These are phyloP conservation scores for Talaromyces sp. DNA, from an alignment of 2,329 filamentous ascomycete genomes.

Conservation along the genomic window DNA sequence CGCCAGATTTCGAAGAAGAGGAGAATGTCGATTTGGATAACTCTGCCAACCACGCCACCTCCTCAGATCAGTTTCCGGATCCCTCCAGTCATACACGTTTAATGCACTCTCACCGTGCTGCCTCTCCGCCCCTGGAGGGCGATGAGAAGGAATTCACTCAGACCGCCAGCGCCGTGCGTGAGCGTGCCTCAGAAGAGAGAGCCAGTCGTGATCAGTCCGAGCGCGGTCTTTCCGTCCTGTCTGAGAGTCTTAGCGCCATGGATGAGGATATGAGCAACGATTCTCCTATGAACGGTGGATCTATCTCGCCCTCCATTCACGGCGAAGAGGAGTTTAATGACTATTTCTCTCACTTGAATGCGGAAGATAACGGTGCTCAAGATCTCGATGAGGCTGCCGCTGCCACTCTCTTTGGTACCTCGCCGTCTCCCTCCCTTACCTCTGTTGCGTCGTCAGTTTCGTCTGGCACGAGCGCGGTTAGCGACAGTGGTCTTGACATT, in stretches of 20 bases:
- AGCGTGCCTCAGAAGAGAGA: slow-evolving; percentile 51
- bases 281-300: slow-evolving; percentile 35
- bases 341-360: slow-evolving; percentile 37
- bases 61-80: slow-evolving; percentile 56
- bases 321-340: slow-evolving; percentile 36
- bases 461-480: slow-evolving; percentile 43
- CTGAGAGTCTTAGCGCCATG: slow-evolving; percentile 49
- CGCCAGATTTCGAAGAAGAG: slow-evolving; percentile 77
- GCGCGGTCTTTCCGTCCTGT: slow-evolving; percentile 37
- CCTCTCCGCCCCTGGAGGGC: slow-evolving; percentile 85
- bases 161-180: slow-evolving; percentile 81
- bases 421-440: slow-evolving; percentile 45
- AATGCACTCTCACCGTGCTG: slow-evolving; percentile 68
- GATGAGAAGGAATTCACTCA: slow-evolving; percentile 97
- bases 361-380: slow-evolving; percentile 28
- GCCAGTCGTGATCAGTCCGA: slow-evolving; percentile 28
- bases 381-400: slow-evolving; percentile 39
- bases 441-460: slow-evolving; percentile 46
- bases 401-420: slow-evolving; percentile 43
- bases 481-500: slow-evolving; percentile 30
- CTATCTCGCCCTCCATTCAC: slow-evolving; percentile 33
- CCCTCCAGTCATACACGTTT: slow-evolving; percentile 60
- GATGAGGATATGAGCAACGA: slow-evolving; percentile 34
- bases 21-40: slow-evolving; percentile 56
- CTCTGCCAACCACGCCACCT: slow-evolving; percentile 65